Conservation (phyloP, 208 protist species). For the Leishmania guyanensis region DNA sequence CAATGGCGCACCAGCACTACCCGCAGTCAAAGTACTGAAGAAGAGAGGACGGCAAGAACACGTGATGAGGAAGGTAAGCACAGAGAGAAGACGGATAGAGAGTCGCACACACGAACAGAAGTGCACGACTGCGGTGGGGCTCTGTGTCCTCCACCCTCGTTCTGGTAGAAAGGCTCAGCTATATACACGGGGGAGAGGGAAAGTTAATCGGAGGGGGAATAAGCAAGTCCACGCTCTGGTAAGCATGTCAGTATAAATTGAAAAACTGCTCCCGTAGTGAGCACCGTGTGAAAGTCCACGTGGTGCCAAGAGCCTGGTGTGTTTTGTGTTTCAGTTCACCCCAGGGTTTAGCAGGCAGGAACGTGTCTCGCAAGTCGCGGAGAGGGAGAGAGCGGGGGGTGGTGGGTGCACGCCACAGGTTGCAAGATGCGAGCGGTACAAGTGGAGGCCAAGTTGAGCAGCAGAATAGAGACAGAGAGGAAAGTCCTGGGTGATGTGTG, state of each 20-base stretch:
- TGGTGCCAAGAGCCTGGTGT: background rate
- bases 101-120: too few species aligned
- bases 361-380: background rate
- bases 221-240: background rate
- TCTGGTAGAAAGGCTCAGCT: too few species aligned
- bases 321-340: background rate
- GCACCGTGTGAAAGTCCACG: background rate
- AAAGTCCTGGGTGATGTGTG: background rate
- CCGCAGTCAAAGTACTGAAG: background rate
- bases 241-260: background rate
- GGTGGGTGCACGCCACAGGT: background rate
- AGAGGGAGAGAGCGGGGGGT: background rate
- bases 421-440: background rate
- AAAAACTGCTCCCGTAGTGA: background rate
- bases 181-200: background rate
- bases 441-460: background rate
- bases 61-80: conserved; percentile 1
- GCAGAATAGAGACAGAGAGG: conserved; percentile 7
- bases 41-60: background rate
- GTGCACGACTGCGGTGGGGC: too few species aligned
- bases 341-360: background rate
- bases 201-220: background rate
- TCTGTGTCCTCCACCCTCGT: background rate
- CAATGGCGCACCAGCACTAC: background rate
- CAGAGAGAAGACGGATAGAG: background rate